Evolutionary conservation across 345 rosid species (phyloP).

Genomic region (Populus tremula): DNA sequence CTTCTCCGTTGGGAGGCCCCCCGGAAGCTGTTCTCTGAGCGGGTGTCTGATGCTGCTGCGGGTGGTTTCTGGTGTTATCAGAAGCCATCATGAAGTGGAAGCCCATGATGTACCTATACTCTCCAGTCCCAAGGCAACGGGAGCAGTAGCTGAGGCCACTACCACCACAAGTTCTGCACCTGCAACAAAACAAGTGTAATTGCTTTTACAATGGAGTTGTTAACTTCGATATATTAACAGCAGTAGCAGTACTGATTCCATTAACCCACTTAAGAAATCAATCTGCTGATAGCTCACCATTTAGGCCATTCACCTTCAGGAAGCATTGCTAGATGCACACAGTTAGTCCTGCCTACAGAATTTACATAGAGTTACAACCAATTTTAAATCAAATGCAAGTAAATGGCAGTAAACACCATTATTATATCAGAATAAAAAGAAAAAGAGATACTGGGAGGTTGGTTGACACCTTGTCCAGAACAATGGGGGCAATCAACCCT

Average conservation of each 20-base stretch:
- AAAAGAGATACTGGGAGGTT: not conserved
- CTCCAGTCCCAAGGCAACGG: constrained; percentile 76
- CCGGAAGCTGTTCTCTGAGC: constrained; percentile 9
- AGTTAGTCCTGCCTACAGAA: constrained; percentile 59
- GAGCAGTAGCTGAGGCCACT: constrained; percentile 68
- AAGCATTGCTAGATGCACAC: constrained; percentile 52
- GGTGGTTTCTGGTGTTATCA: constrained; percentile 1
- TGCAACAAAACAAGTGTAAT: constrained; percentile 17
- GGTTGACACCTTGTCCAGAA: constrained; percentile 53
- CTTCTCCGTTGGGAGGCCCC: not conserved
- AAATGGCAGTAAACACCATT: not conserved
- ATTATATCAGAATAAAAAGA: not conserved
- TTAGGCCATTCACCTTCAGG: constrained; percentile 82
- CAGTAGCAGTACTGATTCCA: too few species aligned
- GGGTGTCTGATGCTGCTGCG: constrained; percentile 4
- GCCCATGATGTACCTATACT: constrained; percentile 58
- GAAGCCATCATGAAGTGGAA: constrained; percentile 52
- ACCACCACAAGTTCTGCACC: constrained; percentile 78
- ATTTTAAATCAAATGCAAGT: too few species aligned
- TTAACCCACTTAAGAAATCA: not conserved
- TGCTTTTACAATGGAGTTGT: not conserved
- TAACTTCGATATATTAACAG: too few species aligned
- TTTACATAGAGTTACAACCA: too few species aligned
- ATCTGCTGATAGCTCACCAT: constrained; percentile 47
- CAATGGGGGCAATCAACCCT: constrained; percentile 62